Base-by-base conservation (phyloP, 345 rosid species). In the Isatis tinctoria region DNA sequence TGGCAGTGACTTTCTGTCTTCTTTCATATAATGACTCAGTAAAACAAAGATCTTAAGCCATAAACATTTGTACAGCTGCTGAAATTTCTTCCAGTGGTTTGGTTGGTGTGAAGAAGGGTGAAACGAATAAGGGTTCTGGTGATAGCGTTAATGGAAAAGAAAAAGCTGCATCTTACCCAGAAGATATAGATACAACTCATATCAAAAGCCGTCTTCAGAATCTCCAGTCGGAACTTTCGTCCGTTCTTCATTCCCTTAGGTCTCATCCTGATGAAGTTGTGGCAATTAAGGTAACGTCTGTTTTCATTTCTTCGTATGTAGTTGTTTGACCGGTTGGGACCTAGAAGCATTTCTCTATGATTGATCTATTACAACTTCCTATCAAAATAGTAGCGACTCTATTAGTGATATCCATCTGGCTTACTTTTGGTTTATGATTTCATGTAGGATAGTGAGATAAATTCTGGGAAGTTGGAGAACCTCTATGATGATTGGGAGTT, bases 401-500 rank as follows among this genome's bases (percentile, higher is more conserved):
- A 0, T 22, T 5, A 24, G 22, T 71, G 68, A 51, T 59, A 59
- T 37, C 17, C 11, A 8, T 48, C 39, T 71, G 60, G 62, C 67
- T 65, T 20, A 54, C 27, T 63, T 56, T 70, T 65, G 27, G 68
- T 49, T 51, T 49, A 48, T 65, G 73, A 51, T 65, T 72, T 48
- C 67, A 30, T 75, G 28, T 51, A 62, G 57, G 60, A 60, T 78
- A 62, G 68, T 60, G 59, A 51, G 72, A 45, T n/a, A 13, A 57
- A 70, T 60, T 67, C 70, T 18, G 79, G 80, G 47, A 81, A 83
- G 66, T 78, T 82, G 68, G 82, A 75, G 47, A 77, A 83, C 74
- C 88, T 87, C 73, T 82, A 83, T 72, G 98, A 95, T 88, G 88
- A 88, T 52, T 84, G 79, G 91, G 99, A 95, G 82, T 95, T 83